phyloP scores from a whole-genome alignment of 2,329 filamentous ascomycete genomes.

The Ceratocystiopsis minuta region DNA sequence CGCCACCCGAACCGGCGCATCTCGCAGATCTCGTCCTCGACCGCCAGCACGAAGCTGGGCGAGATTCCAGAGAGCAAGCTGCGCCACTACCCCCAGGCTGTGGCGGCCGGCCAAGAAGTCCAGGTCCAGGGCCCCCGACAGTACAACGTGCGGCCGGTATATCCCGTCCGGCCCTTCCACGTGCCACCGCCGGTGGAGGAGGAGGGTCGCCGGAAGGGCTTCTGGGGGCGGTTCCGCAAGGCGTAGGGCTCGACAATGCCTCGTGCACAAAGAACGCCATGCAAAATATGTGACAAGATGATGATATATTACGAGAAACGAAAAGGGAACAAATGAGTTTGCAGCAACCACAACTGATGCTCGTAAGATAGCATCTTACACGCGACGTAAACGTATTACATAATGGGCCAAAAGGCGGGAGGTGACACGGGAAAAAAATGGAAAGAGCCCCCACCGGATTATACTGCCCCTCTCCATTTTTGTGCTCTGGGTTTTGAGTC shows the following conservation, averaged over 20 bases:
- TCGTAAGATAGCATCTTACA: too few species aligned
- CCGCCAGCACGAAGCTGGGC: constrained; percentile 18
- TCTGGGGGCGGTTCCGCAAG: constrained; percentile 14
- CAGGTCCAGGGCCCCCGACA: neutral
- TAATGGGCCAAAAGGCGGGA: too few species aligned
- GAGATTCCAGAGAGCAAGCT: constrained; percentile 17
- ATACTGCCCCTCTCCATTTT: constrained; percentile 4
- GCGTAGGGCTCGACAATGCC: neutral
- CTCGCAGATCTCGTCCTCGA: constrained; percentile 11
- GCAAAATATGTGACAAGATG: too few species aligned
- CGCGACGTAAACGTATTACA: too few species aligned
- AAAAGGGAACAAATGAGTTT: too few species aligned
- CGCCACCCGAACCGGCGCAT: neutral
- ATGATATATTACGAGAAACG: too few species aligned
- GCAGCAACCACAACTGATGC: too few species aligned
- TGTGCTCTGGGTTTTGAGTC: neutral
- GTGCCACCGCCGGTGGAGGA: constrained; percentile 10
- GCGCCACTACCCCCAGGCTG: constrained; percentile 2
- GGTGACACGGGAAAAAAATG: neutral
- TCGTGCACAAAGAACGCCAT: too few species aligned
- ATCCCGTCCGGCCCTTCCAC: constrained; percentile 16
- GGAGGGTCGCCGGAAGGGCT: constrained; percentile 9
- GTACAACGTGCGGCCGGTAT: constrained; percentile 16
- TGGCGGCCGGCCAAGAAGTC: neutral
- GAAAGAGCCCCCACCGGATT: constrained; percentile 1